phyloP scores from a whole-genome alignment of 176 grass and related monocot species.

The Avena eriantha region DNA sequence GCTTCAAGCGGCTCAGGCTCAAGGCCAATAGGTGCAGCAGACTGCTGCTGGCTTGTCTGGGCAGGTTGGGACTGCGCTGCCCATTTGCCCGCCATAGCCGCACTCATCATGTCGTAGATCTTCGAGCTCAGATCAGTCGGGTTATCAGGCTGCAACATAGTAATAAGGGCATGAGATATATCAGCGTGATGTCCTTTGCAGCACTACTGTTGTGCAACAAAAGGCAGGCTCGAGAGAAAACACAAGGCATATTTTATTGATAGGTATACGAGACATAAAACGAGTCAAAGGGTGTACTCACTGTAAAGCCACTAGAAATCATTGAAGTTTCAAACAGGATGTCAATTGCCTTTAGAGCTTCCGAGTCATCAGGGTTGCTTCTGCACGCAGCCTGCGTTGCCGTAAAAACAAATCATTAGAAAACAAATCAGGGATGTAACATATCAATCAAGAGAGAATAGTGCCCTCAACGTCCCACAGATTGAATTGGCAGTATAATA shows the following conservation, averaged over 20 bases:
- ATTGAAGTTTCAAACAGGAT: slow-evolving; percentile 93
- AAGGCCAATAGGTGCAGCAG: background rate
- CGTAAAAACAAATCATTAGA: slow-evolving; percentile 20
- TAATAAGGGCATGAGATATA: background rate
- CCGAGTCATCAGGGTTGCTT: slow-evolving; percentile 71
- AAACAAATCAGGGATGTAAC: slow-evolving; percentile 1
- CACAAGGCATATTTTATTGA: background rate
- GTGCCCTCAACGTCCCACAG: background rate
- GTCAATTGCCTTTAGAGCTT: slow-evolving; percentile 83
- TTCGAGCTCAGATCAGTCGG: slow-evolving; percentile 72
- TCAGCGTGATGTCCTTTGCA: background rate
- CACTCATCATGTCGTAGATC: slow-evolving; percentile 96
- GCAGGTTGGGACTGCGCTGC: slow-evolving; percentile 28
- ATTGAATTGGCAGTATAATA: background rate
- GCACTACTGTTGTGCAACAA: background rate
- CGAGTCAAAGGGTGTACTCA: slow-evolving; percentile 44
- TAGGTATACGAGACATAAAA: background rate
- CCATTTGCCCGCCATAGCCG: slow-evolving; percentile 70
- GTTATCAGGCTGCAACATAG: slow-evolving; percentile 73
- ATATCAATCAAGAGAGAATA: background rate
- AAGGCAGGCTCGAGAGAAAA: background rate
- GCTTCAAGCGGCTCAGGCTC: slow-evolving; percentile 67
- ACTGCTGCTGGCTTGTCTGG: slow-evolving; percentile 11
- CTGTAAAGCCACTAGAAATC: slow-evolving; percentile 94
- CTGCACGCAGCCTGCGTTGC: slow-evolving; percentile 70